Conservation (phyloP, 495 filamentous ascomycete species). For the Cercophora scortea region DNA sequence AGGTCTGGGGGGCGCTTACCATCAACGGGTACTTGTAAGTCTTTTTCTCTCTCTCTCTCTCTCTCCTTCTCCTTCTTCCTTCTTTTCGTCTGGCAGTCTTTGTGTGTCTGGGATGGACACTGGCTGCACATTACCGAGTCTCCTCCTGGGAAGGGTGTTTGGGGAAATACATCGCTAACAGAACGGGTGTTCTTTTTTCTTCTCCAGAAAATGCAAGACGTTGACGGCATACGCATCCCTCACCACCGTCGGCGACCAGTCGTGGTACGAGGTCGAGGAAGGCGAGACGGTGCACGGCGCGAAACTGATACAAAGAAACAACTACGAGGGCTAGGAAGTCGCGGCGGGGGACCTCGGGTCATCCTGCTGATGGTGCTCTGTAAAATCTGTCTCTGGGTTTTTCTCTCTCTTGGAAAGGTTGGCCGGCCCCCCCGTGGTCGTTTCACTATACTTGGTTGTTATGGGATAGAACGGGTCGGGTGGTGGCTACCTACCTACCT, state of each 20-base stretch:
- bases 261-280: slow-evolving; percentile 26
- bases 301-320: slow-evolving; percentile 22
- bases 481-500: too few species aligned
- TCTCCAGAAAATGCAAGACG: slow-evolving; percentile 24
- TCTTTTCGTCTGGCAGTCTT: too few species aligned
- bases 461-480: too few species aligned
- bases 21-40: slow-evolving; percentile 33
- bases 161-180: background rate
- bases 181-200: background rate
- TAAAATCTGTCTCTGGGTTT: too few species aligned
- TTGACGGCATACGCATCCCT: slow-evolving; percentile 29
- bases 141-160: background rate
- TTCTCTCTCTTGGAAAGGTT: too few species aligned
- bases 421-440: too few species aligned
- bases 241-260: slow-evolving; percentile 31
- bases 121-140: too few species aligned
- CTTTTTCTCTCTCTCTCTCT: background rate
- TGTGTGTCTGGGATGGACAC: too few species aligned
- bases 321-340: slow-evolving; percentile 15
- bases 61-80: too few species aligned
- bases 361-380: too few species aligned
- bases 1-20: slow-evolving; percentile 29
- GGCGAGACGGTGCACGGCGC: slow-evolving; percentile 27
- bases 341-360: background rate
- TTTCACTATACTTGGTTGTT: too few species aligned